Evolutionary conservation across 495 filamentous ascomycete species (phyloP).

Genomic region (Aspergillus cavernicola): DNA sequence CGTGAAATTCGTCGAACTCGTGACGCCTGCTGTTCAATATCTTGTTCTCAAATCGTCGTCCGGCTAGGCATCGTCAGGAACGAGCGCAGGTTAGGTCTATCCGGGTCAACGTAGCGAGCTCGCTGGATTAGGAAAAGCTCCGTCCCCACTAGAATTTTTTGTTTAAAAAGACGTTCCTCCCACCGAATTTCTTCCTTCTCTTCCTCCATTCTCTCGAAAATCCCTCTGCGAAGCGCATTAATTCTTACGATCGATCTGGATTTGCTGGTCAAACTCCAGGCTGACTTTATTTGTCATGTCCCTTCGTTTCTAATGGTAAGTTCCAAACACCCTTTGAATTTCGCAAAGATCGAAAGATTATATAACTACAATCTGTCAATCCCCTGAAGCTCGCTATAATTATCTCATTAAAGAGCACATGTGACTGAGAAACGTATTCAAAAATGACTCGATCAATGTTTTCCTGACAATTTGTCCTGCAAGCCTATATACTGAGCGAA

Average conservation of each 20-base stretch:
- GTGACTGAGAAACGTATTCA: constrained; percentile 52
- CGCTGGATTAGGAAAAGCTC: constrained; percentile 28
- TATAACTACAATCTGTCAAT: constrained; percentile 82
- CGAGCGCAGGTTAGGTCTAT: neutral
- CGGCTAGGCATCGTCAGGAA: neutral
- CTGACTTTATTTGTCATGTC: constrained; percentile 3
- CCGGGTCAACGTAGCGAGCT: constrained; percentile 8
- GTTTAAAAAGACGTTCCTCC: neutral
- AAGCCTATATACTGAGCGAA: constrained; percentile 1
- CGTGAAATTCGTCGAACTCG: constrained; percentile 1
- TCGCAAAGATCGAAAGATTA: constrained; percentile 58
- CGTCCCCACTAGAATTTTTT: neutral
- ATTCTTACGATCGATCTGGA: constrained; percentile 11
- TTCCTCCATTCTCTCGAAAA: constrained; percentile 11
- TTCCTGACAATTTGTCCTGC: constrained; percentile 6
- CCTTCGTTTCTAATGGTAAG: constrained; percentile 36
- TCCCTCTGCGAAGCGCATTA: neutral
- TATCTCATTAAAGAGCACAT: constrained; percentile 42
- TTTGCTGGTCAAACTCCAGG: constrained; percentile 37
- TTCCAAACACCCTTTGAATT: neutral
- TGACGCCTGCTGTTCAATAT: neutral
- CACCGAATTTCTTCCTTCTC: constrained; percentile 10
- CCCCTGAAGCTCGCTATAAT: constrained; percentile 61
- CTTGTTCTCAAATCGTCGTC: no score
- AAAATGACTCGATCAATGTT: constrained; percentile 32